These are phyloP conservation scores for Pelargonium citronellum DNA, from an alignment of 441 rosid genomes.

Conservation along the genomic window DNA sequence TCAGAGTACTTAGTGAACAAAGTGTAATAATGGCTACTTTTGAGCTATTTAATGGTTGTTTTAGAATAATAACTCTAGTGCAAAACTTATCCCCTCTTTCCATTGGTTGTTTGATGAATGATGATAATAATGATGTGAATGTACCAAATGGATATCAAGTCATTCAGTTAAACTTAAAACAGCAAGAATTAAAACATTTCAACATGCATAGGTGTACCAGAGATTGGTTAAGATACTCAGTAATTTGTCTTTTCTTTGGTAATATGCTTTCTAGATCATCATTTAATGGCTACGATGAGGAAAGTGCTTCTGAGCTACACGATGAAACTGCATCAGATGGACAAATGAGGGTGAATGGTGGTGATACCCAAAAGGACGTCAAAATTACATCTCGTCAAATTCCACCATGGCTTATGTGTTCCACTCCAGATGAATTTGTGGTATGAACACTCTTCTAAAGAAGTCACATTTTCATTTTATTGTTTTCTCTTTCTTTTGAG, in stretches of 20 bases:
- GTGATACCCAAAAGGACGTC: constrained; percentile 30
- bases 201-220: constrained; percentile 6
- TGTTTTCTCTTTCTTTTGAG: constrained; percentile 19
- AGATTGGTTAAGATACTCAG: constrained; percentile 10
- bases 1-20: constrained; percentile 1
- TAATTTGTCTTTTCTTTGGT: constrained; percentile 11
- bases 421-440: constrained; percentile 90
- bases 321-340: constrained; percentile 38
- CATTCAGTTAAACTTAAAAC: too few relatives aligned
- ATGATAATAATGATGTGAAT: too few relatives aligned
- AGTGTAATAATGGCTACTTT: not conserved
- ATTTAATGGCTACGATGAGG: constrained; percentile 76
- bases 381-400: constrained; percentile 49
- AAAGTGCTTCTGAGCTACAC: constrained; percentile 45
- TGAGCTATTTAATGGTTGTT: constrained; percentile 8
- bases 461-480: constrained; percentile 18
- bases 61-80: not conserved
- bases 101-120: not conserved
- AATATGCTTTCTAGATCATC: constrained; percentile 56
- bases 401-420: constrained; percentile 80
- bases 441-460: constrained; percentile 40
- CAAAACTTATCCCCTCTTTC: not conserved
- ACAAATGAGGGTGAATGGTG: constrained; percentile 6
- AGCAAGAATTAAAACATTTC: not conserved
- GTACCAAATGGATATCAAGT: too few relatives aligned